Base-by-base conservation (phyloP, 345 rosid genomes). In the Gossypium bickii region DNA sequence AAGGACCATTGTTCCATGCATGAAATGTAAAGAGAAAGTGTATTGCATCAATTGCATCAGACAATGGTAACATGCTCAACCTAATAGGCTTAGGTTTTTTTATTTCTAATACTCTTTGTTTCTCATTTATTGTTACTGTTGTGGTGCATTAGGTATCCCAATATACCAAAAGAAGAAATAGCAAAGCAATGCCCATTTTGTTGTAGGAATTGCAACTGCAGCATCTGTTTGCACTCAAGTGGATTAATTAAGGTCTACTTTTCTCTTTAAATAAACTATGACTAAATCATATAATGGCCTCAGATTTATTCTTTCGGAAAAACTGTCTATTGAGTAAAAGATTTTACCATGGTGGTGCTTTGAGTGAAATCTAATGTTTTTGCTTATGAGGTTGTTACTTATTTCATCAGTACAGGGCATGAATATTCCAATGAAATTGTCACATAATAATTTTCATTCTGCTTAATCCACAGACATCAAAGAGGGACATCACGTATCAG, bases 151-250 rank as follows among this genome's bases (percentile, higher is more conserved):
- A 94, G 98, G 97, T 92, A 94, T 82, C 91, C 97, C 34, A 57
- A 85, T 44, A 70, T 88, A 82, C 70, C 87, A 72, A 88, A 88
- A 77, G 83, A 70, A 74, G 88, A 89, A 43, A 56, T 90, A 2
- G 83, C 87, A 9, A 75, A 76, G 38, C 80, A 74, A 77, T 94
- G 98, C 78, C 98, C 97, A 63, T 87, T 79, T 55, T 94, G 98
- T 74, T 77, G 89, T 9, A 83, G 78, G 64, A 90, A 86, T 57
- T 94, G 98, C 89, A 94, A 92, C 76, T 94, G 97, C 84, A 83
- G 83, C 69, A 76, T 73, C 44, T 94, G 98, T 82, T 82, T 94
- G 82, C 95, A 89, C 80, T 78, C 85, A 55, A 79, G 78, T 74
- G 87, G 89, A 62, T 77, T 86, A 71, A 83, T 92, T 34, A 62